Conservation (phyloP, 306 rosid species). For the Medicago truncatula region DNA sequence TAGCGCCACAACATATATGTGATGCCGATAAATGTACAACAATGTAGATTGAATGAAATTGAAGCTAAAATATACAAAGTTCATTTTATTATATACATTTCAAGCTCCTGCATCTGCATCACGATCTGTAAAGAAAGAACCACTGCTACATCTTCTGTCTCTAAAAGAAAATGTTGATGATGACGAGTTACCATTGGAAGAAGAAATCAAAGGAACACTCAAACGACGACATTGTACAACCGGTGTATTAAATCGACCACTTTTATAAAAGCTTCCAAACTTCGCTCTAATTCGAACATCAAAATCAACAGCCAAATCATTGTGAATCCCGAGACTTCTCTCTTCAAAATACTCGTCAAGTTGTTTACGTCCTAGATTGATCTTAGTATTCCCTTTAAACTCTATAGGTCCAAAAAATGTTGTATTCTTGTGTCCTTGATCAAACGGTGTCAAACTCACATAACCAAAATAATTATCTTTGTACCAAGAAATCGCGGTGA, state of each 20-base stretch:
- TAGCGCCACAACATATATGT: not conserved
- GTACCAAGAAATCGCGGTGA: constrained; percentile 43
- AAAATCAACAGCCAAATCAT: constrained; percentile 46
- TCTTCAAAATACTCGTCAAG: constrained; percentile 43
- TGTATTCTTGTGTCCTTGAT: constrained; percentile 52
- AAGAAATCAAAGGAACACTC: constrained; percentile 45
- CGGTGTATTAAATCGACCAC: constrained; percentile 16
- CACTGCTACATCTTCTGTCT: constrained; percentile 34
- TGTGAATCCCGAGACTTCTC: constrained; percentile 33
- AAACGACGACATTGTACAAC: constrained; percentile 39
- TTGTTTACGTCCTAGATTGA: constrained; percentile 24
- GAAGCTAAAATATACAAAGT: not conserved
- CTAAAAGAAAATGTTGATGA: constrained; percentile 20
- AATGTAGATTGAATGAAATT: not conserved
- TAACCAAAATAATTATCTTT: constrained; percentile 26
- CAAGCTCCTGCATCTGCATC: not conserved
- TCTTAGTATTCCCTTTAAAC: constrained; percentile 35
- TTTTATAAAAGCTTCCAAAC: constrained; percentile 8
- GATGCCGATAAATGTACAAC: not conserved
- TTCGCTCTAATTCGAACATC: constrained; percentile 37
- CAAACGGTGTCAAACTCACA: constrained; percentile 42
- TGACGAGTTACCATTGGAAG: constrained; percentile 16
- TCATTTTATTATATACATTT: not conserved
- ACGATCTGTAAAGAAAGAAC: constrained; percentile 36
- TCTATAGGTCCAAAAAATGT: constrained; percentile 27